phyloP scores from a whole-genome alignment of 495 filamentous ascomycete genomes.

The Neurospora terricola region DNA sequence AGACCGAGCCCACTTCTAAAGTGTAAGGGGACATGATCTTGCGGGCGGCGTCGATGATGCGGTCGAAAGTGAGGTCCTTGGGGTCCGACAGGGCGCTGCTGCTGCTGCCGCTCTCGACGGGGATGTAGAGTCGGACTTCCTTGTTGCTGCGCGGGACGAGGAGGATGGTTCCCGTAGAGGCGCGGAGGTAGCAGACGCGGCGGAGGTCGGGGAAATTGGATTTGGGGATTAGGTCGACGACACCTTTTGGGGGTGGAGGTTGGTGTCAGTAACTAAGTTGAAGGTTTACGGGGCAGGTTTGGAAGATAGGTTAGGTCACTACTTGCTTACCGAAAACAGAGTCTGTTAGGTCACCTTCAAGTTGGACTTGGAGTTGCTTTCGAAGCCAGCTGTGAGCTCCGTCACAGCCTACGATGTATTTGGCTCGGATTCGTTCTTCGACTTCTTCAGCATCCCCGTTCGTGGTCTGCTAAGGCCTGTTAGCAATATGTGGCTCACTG shows the following conservation, averaged over 20 bases:
- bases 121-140: conserved; percentile 56
- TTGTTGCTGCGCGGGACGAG: conserved; percentile 57
- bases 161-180: conserved; percentile 53
- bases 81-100: conserved; percentile 29
- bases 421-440: conserved; percentile 37
- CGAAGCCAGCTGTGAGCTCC: conserved; percentile 55
- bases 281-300: too few relatives aligned
- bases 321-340: conserved; percentile 45
- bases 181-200: conserved; percentile 50
- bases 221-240: conserved; percentile 55
- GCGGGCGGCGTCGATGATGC: conserved; percentile 49
- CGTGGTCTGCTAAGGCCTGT: conserved; percentile 14
- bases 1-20: conserved; percentile 25
- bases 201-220: conserved; percentile 66
- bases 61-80: conserved; percentile 40
- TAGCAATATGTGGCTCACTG: conserved; percentile 17
- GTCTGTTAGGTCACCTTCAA: conserved; percentile 53
- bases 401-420: conserved; percentile 61
- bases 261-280: too few relatives aligned
- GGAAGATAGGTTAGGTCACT: too few relatives aligned
- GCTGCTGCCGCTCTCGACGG: conserved; percentile 35
- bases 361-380: conserved; percentile 39
- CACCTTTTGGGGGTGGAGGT: conserved; percentile 17
- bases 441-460: conserved; percentile 16
- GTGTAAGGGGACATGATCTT: conserved; percentile 53